A percentile compares a stretch with the other conserved stretches of the same genome.
phyloP scores from a whole-genome alignment of 371 early-diverging fungal genomes.

The Circinella minor region DNA sequence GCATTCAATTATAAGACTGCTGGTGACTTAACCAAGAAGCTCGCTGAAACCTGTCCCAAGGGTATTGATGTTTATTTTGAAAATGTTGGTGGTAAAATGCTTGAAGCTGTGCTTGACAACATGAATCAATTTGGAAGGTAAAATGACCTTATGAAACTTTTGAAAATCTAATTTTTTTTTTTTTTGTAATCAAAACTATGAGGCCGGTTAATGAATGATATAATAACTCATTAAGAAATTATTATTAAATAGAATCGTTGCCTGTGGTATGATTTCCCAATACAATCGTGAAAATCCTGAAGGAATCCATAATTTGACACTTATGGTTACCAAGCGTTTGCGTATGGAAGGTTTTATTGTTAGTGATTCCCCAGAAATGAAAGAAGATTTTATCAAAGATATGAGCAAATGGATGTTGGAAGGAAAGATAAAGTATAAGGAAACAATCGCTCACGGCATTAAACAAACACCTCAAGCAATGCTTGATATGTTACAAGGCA shows the following conservation, averaged over 20 bases:
- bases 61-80: slow-evolving; percentile 81
- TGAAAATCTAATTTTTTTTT: too few relatives aligned
- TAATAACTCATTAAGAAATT: background rate
- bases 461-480: slow-evolving; percentile 82
- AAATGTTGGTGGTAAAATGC: slow-evolving; percentile 72
- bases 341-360: slow-evolving; percentile 71
- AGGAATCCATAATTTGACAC: slow-evolving; percentile 36
- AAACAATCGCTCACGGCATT: slow-evolving; percentile 73
- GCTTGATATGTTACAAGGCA: slow-evolving; percentile 76
- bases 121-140: slow-evolving; percentile 57
- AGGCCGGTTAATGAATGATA: too few relatives aligned
- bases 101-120: slow-evolving; percentile 61
- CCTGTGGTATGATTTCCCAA: slow-evolving; percentile 75
- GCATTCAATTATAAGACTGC: slow-evolving; percentile 86
- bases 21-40: slow-evolving; percentile 34
- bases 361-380: slow-evolving; percentile 42
- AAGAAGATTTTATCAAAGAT: slow-evolving; percentile 60
- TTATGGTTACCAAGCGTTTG: slow-evolving; percentile 47
- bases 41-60: slow-evolving; percentile 57
- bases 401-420: slow-evolving; percentile 67
- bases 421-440: slow-evolving; percentile 71
- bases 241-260: slow-evolving; percentile 43
- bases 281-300: slow-evolving; percentile 55
- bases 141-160: background rate
- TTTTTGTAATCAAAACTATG: too few relatives aligned